Evolutionary conservation across 140 eudicot species (phyloP).

Genomic region (Cichorium intybus): DNA sequence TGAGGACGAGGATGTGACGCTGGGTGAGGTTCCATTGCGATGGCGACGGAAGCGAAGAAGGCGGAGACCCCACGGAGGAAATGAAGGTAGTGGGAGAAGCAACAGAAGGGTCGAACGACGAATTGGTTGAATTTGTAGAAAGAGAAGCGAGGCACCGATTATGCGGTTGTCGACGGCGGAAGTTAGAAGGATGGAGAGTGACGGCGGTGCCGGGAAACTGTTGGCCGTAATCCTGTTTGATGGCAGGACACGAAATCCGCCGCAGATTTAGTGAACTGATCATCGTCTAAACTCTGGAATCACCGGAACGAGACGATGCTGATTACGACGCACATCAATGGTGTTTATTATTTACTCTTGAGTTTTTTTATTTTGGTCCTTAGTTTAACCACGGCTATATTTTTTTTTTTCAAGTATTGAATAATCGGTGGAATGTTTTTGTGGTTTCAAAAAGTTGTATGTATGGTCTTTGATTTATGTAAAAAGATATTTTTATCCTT

Average conservation of each 20-base stretch:
- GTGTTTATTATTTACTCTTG: slow-evolving; percentile 1
- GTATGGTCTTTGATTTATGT: too few species aligned
- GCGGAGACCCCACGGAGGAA: slow-evolving; percentile 39
- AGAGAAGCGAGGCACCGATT: slow-evolving; percentile 31
- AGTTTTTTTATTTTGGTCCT: too few species aligned
- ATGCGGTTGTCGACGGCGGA: slow-evolving; percentile 23
- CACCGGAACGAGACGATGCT: slow-evolving; percentile 22
- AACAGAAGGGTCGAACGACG: slow-evolving; percentile 40
- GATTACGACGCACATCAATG: not conserved
- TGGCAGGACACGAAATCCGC: slow-evolving; percentile 17
- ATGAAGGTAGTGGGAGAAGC: slow-evolving; percentile 32
- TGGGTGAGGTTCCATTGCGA: slow-evolving; percentile 55
- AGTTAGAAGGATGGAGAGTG: slow-evolving; percentile 16
- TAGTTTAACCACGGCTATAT: too few species aligned
- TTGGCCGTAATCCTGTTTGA: slow-evolving; percentile 12
- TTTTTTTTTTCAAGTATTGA: too few species aligned
- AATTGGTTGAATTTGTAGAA: slow-evolving; percentile 30
- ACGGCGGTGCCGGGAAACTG: slow-evolving; percentile 18
- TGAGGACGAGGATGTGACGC: slow-evolving; percentile 65
- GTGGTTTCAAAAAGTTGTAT: too few species aligned
- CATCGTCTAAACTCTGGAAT: slow-evolving; percentile 24
- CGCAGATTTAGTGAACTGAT: slow-evolving; percentile 23
- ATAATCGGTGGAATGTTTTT: too few species aligned
- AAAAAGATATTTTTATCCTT: too few species aligned
- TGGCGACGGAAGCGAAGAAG: slow-evolving; percentile 19